Base-by-base conservation (phyloP, 2,329 filamentous ascomycete species). In the Neonectria sp. region DNA sequence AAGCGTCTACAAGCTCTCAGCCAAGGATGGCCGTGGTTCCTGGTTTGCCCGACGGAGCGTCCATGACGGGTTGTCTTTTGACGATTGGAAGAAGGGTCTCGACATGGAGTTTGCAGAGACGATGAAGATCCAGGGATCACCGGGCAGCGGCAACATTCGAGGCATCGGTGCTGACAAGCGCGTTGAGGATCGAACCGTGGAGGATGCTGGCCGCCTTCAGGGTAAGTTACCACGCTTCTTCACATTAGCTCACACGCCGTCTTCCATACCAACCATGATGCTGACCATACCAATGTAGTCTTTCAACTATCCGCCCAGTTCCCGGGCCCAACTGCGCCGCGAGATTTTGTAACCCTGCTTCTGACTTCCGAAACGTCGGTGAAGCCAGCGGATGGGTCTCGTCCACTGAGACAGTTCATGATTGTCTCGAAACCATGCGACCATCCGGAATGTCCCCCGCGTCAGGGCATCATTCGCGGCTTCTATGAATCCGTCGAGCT, bases 401-500 rank as follows among this genome's bases (percentile, higher is more conserved):
- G 71, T 40, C 88, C 90, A 33, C 80, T 80, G 80, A 89, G 93
- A 69, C 92, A 95, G 76, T 97, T 91, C 79, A 94, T 97, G 86
- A 88, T 98, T 60, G 89, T 98, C 3, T 97, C 95, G 3, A 95
- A 93, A 79, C 95, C 95, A 1, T 93, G 94, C 75, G 81, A 87
- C 24, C 95, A 98, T 78, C 90, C 91, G 0, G 90, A 94, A 65
- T 91, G 92, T 37, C 91, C 91, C 24, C 86, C 87, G 13, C 86
- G 92, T 11, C 82, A 88, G 65, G 93, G 93, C 17, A 95, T 92
- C 78, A 93, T 97, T 55, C 88, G 94, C 46, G 95, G 95, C 3
- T 87, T 91, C 70, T 98, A 98, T 74, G 95, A 98, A 82, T 97
- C 93, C 1, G 92, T 98, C 17, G 95, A 98, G 80, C 86, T 97